Conservation (phyloP, 495 filamentous ascomycete genomes). For the Elaphomyces granulatus region DNA sequence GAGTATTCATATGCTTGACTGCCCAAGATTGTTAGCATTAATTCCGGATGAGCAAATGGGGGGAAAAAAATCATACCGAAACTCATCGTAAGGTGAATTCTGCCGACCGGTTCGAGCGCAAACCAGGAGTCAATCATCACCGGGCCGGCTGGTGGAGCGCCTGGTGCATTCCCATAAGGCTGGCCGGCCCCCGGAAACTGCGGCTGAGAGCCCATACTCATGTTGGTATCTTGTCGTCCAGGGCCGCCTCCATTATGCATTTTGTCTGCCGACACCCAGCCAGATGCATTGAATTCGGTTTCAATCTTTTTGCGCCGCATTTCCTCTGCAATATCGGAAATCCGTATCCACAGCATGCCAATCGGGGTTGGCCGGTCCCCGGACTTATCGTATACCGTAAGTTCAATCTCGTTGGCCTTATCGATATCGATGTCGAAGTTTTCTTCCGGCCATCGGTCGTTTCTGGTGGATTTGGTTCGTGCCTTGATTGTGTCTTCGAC, state of each 20-base stretch:
- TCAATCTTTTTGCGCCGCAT: conserved; percentile 97
- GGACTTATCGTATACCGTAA: conserved; percentile 90
- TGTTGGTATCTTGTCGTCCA: conserved; percentile 31
- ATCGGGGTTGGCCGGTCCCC: conserved; percentile 84
- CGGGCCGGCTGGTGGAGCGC: conserved; percentile 34
- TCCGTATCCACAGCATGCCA: conserved; percentile 87
- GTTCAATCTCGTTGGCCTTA: conserved; percentile 95
- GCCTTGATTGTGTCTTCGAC: conserved; percentile 87
- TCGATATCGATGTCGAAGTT: conserved; percentile 83
- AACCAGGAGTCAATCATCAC: conserved; percentile 90
- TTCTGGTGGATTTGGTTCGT: conserved; percentile 73
- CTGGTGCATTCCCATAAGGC: conserved; percentile 11
- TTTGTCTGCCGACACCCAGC: conserved; percentile 94
- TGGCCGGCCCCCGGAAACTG: conserved; percentile 16
- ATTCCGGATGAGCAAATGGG: too few relatives aligned
- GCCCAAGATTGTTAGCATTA: conserved; percentile 27
- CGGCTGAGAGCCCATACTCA: conserved; percentile 17
- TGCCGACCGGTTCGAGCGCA: conserved; percentile 83
- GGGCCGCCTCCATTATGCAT: conserved; percentile 48
- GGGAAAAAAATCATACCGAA: conserved; percentile 51
- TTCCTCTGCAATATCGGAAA: conserved; percentile 95
- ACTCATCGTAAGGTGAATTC: conserved; percentile 73
- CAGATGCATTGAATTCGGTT: conserved; percentile 73
- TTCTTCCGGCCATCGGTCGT: conserved; percentile 83
- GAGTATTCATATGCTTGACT: conserved; percentile 56